These are phyloP conservation scores for Paramecium tetraurelia DNA, from an alignment of 73 alveolate species.

Conservation along the genomic window DNA sequence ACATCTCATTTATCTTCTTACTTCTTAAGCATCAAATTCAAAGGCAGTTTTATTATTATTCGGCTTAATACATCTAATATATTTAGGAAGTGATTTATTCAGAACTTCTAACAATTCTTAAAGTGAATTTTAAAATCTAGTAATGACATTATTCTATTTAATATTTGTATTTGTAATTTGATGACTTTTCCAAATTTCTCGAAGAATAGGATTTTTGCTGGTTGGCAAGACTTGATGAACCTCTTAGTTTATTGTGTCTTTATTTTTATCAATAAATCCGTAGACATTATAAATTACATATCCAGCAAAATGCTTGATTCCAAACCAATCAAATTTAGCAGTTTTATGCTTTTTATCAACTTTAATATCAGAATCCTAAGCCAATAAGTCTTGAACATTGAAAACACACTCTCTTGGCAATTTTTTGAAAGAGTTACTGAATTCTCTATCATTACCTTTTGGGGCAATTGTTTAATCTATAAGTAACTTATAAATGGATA, in stretches of 20 bases:
- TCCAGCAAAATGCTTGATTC: conserved; percentile 94
- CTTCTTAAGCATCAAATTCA: background rate
- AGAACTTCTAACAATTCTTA: conserved; percentile 9
- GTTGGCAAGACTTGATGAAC: background rate
- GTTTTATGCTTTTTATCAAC: conserved; percentile 62
- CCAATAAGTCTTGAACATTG: background rate
- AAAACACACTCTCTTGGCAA: background rate
- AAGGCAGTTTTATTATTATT: background rate
- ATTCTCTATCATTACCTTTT: conserved; percentile 33
- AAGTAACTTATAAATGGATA: conserved; percentile 31
- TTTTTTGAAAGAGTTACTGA: conserved; percentile 53
- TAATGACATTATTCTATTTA: conserved; percentile 28
- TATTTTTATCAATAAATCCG: conserved; percentile 90
- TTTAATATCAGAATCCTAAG: background rate
- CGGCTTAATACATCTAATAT: conserved; percentile 57
- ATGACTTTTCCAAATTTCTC: background rate
- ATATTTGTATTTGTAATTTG: background rate
- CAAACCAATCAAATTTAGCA: conserved; percentile 58
- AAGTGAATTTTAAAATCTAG: background rate
- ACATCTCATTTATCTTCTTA: conserved; percentile 28
- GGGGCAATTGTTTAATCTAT: conserved; percentile 18
- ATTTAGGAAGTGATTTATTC: background rate
- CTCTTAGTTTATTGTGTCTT: conserved; percentile 75
- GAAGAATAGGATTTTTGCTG: background rate
- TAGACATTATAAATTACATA: conserved; percentile 78